phyloP scores from a whole-genome alignment of 2,329 filamentous ascomycete genomes.

The Epichloe hybrida region DNA sequence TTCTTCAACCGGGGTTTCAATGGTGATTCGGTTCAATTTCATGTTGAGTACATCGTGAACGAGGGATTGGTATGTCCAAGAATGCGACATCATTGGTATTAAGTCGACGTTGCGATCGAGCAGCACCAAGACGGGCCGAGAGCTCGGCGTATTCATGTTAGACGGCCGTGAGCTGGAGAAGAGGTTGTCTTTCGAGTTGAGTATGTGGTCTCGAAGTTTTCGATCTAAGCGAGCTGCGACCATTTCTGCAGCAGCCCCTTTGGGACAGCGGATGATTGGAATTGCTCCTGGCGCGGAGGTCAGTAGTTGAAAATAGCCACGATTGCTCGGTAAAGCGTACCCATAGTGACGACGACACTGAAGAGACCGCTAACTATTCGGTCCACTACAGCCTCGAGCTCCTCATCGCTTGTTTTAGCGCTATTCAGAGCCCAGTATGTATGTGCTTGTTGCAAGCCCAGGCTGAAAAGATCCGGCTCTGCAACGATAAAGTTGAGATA shows the following conservation, averaged over 20 bases:
- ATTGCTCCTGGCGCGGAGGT: constrained; percentile 51
- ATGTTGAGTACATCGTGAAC: constrained; percentile 50
- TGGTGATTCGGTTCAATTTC: constrained; percentile 80
- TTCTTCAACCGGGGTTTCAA: constrained; percentile 73
- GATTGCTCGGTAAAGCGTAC: constrained; percentile 28
- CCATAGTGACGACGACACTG: constrained; percentile 97
- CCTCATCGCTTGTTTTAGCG: constrained; percentile 76
- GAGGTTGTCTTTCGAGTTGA: constrained; percentile 96
- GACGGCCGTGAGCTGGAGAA: constrained; percentile 60
- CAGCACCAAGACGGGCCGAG: constrained; percentile 79
- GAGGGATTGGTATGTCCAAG: constrained; percentile 67
- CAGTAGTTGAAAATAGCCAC: background rate
- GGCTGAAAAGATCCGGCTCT: constrained; percentile 87
- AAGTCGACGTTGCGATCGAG: constrained; percentile 92
- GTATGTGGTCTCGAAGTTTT: constrained; percentile 87
- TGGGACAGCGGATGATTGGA: constrained; percentile 88
- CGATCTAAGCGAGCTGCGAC: constrained; percentile 89
- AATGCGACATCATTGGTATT: constrained; percentile 97
- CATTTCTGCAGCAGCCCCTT: constrained; percentile 83
- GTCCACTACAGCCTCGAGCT: constrained; percentile 77
- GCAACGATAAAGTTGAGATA: constrained; percentile 96
- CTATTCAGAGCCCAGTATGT: constrained; percentile 97
- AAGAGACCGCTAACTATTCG: constrained; percentile 93
- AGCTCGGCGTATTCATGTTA: constrained; percentile 48
- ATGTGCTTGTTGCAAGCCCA: constrained; percentile 81